These are phyloP conservation scores for Aureobasidium uvarum DNA, from an alignment of 2,329 filamentous ascomycete genomes.

Conservation along the genomic window DNA sequence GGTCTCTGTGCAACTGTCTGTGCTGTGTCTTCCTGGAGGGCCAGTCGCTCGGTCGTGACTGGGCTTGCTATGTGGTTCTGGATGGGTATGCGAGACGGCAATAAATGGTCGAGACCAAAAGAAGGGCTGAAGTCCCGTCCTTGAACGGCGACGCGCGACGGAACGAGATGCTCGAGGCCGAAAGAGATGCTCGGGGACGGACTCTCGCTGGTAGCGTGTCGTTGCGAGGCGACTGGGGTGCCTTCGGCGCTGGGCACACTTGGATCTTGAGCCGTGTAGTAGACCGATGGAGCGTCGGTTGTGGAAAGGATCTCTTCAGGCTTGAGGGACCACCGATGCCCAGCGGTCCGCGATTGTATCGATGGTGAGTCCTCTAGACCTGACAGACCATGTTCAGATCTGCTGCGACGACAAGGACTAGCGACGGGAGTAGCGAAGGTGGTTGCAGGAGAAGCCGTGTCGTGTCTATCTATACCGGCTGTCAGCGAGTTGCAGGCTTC, in stretches of 20 bases:
- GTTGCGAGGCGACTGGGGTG: conserved; percentile 27
- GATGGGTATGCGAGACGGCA: conserved; percentile 35
- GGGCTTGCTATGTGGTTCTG: conserved; percentile 24
- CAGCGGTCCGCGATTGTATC: conserved; percentile 15
- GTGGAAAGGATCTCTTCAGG: conserved; percentile 16
- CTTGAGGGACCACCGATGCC: conserved; percentile 17
- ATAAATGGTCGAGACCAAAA: conserved; percentile 40
- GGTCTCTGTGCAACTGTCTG: conserved; percentile 3
- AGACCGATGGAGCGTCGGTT: conserved; percentile 32
- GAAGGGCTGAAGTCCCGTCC: conserved; percentile 27
- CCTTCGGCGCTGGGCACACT: conserved; percentile 25
- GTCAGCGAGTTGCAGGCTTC: conserved; percentile 8
- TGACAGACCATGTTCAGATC: conserved; percentile 13
- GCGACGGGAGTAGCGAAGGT: neutral
- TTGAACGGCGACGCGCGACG: conserved; percentile 32
- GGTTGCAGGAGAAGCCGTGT: conserved; percentile 20
- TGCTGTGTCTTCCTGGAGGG: conserved; percentile 2
- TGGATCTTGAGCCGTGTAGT: conserved; percentile 57
- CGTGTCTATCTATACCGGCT: neutral
- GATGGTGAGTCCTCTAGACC: conserved; percentile 15
- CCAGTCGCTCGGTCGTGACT: conserved; percentile 24
- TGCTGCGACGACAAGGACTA: conserved; percentile 17
- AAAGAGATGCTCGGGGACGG: conserved; percentile 37
- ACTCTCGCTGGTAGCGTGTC: conserved; percentile 31
- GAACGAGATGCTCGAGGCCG: conserved; percentile 39